phyloP scores from a whole-genome alignment of 768 basidiomycete species.

The Russula olivacea region DNA sequence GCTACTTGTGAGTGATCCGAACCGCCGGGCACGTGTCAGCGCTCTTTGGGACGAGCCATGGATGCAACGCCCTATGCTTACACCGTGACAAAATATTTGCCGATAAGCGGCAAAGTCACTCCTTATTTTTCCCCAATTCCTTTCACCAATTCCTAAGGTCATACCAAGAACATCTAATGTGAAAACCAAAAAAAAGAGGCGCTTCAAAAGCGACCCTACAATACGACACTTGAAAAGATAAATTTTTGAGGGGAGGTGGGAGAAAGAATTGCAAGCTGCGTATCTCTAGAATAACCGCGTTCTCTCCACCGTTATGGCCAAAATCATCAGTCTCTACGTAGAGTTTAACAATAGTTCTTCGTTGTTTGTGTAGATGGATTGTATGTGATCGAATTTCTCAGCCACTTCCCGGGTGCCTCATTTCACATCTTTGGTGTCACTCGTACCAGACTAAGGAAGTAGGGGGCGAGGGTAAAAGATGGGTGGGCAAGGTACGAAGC shows the following conservation, averaged over 20 bases:
- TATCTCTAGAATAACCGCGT: background rate
- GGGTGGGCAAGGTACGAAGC: too few species aligned
- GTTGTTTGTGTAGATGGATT: conserved; percentile 5
- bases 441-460: too few species aligned
- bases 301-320: background rate
- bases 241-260: background rate
- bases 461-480: too few species aligned
- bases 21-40: conserved; percentile 51
- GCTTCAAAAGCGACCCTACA: background rate
- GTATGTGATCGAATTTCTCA: background rate
- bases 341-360: background rate
- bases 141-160: background rate
- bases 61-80: background rate
- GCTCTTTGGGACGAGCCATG: conserved; percentile 37
- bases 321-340: background rate
- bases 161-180: conserved; percentile 6
- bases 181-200: background rate
- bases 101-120: background rate
- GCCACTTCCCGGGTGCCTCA: background rate
- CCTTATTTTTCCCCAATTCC: background rate
- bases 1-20: conserved; percentile 66
- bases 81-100: background rate
- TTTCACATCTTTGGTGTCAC: too few species aligned
- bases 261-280: background rate
- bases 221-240: background rate